phyloP scores from a whole-genome alignment of 2,329 filamentous ascomycete genomes.

The Dendryphion nanum region DNA sequence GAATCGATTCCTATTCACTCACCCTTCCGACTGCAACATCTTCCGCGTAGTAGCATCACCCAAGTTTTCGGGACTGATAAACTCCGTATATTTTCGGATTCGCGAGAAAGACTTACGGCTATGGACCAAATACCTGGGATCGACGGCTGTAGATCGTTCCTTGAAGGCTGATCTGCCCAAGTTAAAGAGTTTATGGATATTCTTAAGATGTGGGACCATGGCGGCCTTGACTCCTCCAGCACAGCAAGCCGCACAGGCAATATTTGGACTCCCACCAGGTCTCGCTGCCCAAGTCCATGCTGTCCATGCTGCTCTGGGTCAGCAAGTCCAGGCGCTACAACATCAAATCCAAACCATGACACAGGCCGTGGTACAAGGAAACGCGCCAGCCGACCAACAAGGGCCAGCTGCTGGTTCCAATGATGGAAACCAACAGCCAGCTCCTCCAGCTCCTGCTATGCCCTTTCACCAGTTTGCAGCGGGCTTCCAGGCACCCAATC shows the following conservation, averaged over 20 bases:
- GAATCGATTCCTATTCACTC: conserved; percentile 40
- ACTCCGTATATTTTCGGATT: conserved; percentile 34
- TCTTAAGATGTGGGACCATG: conserved; percentile 26
- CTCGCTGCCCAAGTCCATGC: conserved; percentile 23
- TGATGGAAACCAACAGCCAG: background rate
- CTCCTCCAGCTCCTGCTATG: background rate
- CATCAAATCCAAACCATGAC: conserved; percentile 24
- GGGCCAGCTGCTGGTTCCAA: background rate
- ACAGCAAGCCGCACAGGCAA: conserved; percentile 8
- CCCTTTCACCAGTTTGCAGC: background rate
- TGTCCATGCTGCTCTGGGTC: conserved; percentile 23
- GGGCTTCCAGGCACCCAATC: background rate
- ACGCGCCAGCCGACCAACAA: background rate
- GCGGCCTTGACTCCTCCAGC: conserved; percentile 12
- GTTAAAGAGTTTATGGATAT: conserved; percentile 36
- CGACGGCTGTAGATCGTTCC: conserved; percentile 25
- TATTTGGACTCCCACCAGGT: conserved; percentile 12
- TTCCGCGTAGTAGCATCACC: conserved; percentile 36
- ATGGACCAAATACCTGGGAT: conserved; percentile 38
- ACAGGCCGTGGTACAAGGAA: background rate
- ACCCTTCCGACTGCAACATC: conserved; percentile 41
- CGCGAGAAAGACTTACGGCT: conserved; percentile 37
- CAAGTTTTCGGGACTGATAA: conserved; percentile 21
- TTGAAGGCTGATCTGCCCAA: conserved; percentile 34
- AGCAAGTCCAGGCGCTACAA: conserved; percentile 25